These are phyloP conservation scores for Wallemia ichthyophaga DNA, from an alignment of 1,284 basidiomycete genomes.

Conservation along the genomic window DNA sequence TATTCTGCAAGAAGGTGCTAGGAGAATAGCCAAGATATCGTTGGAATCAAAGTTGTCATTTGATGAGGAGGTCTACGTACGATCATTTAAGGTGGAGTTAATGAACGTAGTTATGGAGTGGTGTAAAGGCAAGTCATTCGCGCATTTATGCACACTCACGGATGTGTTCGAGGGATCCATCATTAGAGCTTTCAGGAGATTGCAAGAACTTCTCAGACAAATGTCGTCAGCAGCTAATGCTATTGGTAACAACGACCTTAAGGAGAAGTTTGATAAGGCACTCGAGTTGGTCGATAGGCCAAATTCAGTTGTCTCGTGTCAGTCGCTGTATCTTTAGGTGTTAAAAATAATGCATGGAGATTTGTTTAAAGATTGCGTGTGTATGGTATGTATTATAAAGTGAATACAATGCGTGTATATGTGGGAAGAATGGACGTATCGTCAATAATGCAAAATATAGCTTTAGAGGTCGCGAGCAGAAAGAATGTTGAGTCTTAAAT, in stretches of 20 bases:
- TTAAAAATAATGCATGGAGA: not conserved
- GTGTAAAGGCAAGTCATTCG: constrained; percentile 90
- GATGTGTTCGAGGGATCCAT: constrained; percentile 89
- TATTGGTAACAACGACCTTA: constrained; percentile 73
- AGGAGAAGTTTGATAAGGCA: constrained; percentile 64
- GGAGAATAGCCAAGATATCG: constrained; percentile 80
- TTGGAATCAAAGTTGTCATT: constrained; percentile 68
- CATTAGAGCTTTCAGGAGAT: constrained; percentile 70
- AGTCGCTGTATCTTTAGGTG: not conserved
- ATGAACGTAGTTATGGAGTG: constrained; percentile 93
- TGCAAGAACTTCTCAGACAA: constrained; percentile 80
- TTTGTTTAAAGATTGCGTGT: not conserved
- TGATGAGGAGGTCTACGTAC: constrained; percentile 81
- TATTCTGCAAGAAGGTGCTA: constrained; percentile 78
- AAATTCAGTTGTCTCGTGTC: constrained; percentile 43
- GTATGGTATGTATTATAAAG: not conserved
- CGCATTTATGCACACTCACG: constrained; percentile 87
- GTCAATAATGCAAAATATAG: too few relatives aligned
- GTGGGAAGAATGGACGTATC: not conserved
- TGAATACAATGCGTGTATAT: not conserved
- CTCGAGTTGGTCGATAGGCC: constrained; percentile 69
- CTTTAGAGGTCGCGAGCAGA: too few relatives aligned
- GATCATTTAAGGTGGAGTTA: constrained; percentile 86
- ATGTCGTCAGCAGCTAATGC: constrained; percentile 85
- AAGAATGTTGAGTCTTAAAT: too few relatives aligned